Conservation (phyloP, 129 eudicot species). For the Helichrysum umbraculigerum region DNA sequence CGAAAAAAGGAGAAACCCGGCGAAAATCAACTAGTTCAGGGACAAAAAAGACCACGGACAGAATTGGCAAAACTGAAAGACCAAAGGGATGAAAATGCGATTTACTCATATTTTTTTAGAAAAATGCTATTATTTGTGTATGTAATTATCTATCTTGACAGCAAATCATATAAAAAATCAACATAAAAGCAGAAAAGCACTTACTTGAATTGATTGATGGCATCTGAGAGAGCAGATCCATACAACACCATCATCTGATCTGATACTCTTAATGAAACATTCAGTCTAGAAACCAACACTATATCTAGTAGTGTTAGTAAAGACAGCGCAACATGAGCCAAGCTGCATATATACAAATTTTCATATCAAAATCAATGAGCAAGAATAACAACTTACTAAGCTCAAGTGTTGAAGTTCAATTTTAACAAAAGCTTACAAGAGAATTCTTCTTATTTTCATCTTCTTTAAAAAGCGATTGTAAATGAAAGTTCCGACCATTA, state of each 20-base stretch:
- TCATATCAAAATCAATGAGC: slow-evolving; percentile 13
- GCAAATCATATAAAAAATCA: not conserved
- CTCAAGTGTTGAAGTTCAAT: not conserved
- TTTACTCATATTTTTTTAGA: no score
- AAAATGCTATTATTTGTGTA: not conserved
- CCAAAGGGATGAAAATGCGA: not conserved
- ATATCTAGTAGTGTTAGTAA: slow-evolving; percentile 59
- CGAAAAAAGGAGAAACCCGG: not conserved
- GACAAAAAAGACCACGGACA: no score
- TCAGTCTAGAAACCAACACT: slow-evolving; percentile 67
- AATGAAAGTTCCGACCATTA: slow-evolving; percentile 84
- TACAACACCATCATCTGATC: slow-evolving; percentile 73
- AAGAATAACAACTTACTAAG: not conserved
- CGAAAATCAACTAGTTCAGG: not conserved
- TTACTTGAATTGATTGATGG: slow-evolving; percentile 93
- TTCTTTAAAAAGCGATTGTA: slow-evolving; percentile 86
- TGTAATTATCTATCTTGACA: not conserved
- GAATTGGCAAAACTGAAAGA: not conserved
- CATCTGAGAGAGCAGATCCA: slow-evolving; percentile 93
- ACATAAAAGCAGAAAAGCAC: slow-evolving; percentile 17
- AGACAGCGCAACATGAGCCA: slow-evolving; percentile 72
- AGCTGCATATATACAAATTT: slow-evolving; percentile 50
- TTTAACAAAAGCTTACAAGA: slow-evolving; percentile 54
- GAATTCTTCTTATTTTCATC: slow-evolving; percentile 70
- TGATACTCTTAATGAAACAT: slow-evolving; percentile 70